phyloP scores from a whole-genome alignment of 371 early-diverging fungal species.

The Circinella umbellata region DNA sequence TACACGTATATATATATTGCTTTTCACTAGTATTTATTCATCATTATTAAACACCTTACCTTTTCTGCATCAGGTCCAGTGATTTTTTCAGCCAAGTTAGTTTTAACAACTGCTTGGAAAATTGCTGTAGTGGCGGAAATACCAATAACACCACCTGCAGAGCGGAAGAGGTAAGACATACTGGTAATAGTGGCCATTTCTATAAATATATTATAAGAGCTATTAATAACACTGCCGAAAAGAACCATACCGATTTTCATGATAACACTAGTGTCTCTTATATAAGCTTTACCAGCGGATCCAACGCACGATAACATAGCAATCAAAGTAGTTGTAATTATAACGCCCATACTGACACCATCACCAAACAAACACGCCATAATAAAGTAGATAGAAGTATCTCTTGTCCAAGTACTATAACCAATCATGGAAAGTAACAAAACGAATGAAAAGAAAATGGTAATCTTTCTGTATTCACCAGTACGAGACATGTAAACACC shows the following conservation, averaged over 20 bases:
- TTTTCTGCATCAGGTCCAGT: constrained; percentile 35
- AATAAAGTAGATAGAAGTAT: constrained; percentile 26
- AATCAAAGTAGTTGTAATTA: constrained; percentile 51
- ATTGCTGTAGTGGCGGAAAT: constrained; percentile 44
- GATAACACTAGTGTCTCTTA: no score
- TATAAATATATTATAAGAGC: constrained; percentile 10
- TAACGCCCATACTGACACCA: constrained; percentile 48
- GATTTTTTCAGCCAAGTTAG: constrained; percentile 32
- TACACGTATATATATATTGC: no score
- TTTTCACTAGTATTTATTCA: no score
- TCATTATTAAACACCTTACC: constrained; percentile 9
- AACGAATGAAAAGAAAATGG: constrained; percentile 24
- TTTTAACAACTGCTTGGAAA: constrained; percentile 44
- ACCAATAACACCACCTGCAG: constrained; percentile 51
- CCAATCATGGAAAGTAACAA: constrained; percentile 30
- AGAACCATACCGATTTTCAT: no score
- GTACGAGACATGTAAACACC: constrained; percentile 52
- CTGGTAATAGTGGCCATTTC: constrained; percentile 59
- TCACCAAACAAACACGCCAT: constrained; percentile 35
- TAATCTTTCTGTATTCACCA: constrained; percentile 42
- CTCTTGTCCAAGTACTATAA: constrained; percentile 28
- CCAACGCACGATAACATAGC: constrained; percentile 54
- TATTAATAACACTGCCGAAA: no score
- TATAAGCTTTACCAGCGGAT: constrained; percentile 28
- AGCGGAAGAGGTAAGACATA: constrained; percentile 52